Evolutionary conservation across 768 basidiomycete genomes (phyloP).

Genomic region (Clathrus columnatus): DNA sequence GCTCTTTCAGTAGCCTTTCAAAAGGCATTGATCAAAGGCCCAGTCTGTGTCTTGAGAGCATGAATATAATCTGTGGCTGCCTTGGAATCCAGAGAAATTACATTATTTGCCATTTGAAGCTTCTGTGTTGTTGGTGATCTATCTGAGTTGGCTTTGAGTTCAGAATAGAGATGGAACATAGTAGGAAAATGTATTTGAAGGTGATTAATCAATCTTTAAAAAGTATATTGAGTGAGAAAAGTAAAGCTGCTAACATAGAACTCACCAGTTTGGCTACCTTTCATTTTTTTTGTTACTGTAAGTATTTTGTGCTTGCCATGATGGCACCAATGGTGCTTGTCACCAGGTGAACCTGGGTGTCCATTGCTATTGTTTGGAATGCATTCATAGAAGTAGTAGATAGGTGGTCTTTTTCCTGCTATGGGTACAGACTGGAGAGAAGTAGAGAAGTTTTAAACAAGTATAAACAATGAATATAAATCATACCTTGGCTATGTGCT

Average conservation of each 20-base stretch:
- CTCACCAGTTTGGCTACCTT: background rate
- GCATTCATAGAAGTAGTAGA: constrained; percentile 17
- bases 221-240: background rate
- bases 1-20: background rate
- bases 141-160: background rate
- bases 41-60: too few species aligned
- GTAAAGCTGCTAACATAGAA: background rate
- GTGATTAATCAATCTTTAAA: background rate
- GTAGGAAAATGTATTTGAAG: background rate
- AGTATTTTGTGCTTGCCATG: constrained; percentile 16
- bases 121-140: constrained; percentile 6
- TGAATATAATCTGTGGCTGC: too few species aligned
- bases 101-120: background rate
- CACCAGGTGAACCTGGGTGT: constrained; percentile 9
- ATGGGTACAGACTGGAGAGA: background rate
- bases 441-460: background rate
- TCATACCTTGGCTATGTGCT: too few species aligned
- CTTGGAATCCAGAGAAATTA: too few species aligned
- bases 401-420: constrained; percentile 3
- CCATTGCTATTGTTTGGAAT: constrained; percentile 10
- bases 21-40: background rate
- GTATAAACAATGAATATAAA: background rate
- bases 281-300: constrained; percentile 12
- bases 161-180: background rate
- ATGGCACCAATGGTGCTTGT: constrained; percentile 18